A percentile compares a stretch with the other conserved stretches of the same genome.
These are phyloP conservation scores for Nasturtium officinale DNA, from an alignment of 345 rosid genomes.

Conservation along the genomic window DNA sequence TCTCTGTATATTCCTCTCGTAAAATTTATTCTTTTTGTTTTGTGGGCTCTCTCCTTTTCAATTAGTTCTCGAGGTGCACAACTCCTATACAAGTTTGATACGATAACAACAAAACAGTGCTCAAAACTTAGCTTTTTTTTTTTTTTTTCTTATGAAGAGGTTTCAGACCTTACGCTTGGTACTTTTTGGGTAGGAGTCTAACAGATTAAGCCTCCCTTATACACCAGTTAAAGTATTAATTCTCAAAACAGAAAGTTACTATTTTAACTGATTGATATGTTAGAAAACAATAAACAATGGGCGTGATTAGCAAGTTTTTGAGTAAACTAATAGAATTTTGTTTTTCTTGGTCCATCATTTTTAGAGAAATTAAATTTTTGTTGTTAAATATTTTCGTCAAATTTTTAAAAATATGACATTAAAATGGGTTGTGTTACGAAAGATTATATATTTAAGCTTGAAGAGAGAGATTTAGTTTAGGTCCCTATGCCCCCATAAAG, in stretches of 20 bases:
- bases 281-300: not conserved
- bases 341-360: no score
- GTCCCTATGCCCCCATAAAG: no score
- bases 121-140: not conserved
- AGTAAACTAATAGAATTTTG: no score
- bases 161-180: not conserved
- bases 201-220: no score
- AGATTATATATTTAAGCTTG: no score
- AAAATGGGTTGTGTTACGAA: no score
- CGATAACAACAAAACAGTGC: not conserved
- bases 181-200: not conserved
- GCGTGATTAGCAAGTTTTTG: no score
- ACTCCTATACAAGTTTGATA: not conserved
- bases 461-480: not conserved
- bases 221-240: not conserved
- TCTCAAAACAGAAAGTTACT: not conserved
- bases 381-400: no score
- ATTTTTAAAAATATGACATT: no score
- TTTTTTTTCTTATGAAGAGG: not conserved
- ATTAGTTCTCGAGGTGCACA: not conserved
- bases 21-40: constrained; percentile 9
- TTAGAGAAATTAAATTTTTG: no score
- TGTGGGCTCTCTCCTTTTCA: not conserved
- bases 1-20: constrained; percentile 22
- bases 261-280: not conserved